Conservation (phyloP, 2,329 filamentous ascomycete species). For the Colletotrichum sp. region DNA sequence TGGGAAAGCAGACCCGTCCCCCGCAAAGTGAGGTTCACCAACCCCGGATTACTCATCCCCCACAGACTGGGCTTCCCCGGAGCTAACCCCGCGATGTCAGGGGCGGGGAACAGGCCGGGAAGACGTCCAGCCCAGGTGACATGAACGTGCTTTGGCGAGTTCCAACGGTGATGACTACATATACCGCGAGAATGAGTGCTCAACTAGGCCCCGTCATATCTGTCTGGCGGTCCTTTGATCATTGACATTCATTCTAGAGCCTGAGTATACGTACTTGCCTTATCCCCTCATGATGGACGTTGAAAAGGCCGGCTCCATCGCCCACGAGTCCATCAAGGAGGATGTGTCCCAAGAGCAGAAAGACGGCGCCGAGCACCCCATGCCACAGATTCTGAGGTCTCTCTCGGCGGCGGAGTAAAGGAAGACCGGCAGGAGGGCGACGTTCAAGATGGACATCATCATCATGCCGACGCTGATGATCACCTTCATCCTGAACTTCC, state of each 20-base stretch:
- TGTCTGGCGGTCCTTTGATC: not conserved
- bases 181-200: not conserved
- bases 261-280: not conserved
- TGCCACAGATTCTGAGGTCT: not conserved
- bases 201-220: not conserved
- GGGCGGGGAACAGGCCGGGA: not conserved
- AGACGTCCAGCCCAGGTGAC: not conserved
- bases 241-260: not conserved
- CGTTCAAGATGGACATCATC: not conserved
- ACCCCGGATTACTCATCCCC: not conserved
- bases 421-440: slow-evolving; percentile 8
- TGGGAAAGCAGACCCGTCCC: not conserved
- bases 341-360: not conserved
- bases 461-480: slow-evolving; percentile 3
- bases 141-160: not conserved
- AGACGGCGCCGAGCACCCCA: not conserved
- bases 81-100: not conserved
- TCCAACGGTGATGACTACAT: not conserved
- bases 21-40: not conserved
- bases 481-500: slow-evolving; percentile 1
- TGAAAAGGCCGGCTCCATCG: not conserved
- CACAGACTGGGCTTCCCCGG: not conserved
- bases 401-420: slow-evolving; percentile 22
- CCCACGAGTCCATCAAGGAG: not conserved
- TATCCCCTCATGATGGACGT: not conserved